phyloP scores from a whole-genome alignment of 176 grass and related monocot species.

The barley (Hordeum vulgare) region MorexV3_pseudomolecules_assembly NC_058519.1:285001833-285002332 shows the following conservation, averaged over 20 bases:
- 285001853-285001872: background rate
- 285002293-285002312: too few species aligned
- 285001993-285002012: rapidly evolving
- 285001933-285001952: background rate
- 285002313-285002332: background rate
- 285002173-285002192: background rate
- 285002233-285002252: too few species aligned
- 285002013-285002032: background rate
- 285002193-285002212: background rate
- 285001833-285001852: background rate
- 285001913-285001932: background rate
- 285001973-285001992: rapidly evolving
- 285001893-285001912: background rate
- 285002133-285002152: background rate
- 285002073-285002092: background rate
- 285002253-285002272: too few species aligned
- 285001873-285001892: background rate
- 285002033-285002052: background rate
- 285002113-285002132: background rate
- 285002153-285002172: background rate
- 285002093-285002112: background rate
- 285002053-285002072: background rate
- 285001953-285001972: rapidly evolving
- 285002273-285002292: too few species aligned
- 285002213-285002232: background rate